These are phyloP conservation scores for Saccharomyces pastorianus DNA, from an alignment of 1,139 yeast species.

Conservation along the genomic window DNA sequence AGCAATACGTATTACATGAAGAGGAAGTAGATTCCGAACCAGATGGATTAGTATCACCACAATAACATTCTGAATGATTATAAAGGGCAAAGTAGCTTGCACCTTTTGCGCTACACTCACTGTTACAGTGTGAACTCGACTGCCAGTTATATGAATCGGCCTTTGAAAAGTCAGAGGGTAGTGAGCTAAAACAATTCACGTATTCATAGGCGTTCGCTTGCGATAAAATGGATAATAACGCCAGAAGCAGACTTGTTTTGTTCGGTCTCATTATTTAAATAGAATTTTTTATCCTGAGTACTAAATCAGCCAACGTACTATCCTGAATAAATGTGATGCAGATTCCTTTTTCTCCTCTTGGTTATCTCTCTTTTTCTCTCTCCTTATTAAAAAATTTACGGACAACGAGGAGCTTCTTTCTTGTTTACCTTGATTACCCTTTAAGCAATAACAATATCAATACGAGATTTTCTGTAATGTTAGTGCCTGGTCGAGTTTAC, in stretches of 20 bases:
- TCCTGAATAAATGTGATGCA: not conserved
- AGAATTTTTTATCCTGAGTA: not conserved
- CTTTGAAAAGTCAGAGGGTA: conserved; percentile 34
- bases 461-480: not conserved
- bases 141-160: conserved; percentile 39
- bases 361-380: not conserved
- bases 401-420: not conserved
- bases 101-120: conserved; percentile 34
- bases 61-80: conserved; percentile 45
- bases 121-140: conserved; percentile 39
- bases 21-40: conserved; percentile 18
- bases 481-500: not conserved
- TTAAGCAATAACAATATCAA: not conserved
- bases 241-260: not conserved
- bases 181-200: conserved; percentile 30
- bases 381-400: not conserved
- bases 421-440: not conserved
- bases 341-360: not conserved
- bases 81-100: conserved; percentile 46
- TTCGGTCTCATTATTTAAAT: not conserved
- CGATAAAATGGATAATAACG: conserved; percentile 1
- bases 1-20: conserved; percentile 30
- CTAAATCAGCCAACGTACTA: not conserved
- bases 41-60: conserved; percentile 42
- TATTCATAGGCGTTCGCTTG: conserved; percentile 10